A percentile compares a stretch with the other conserved stretches of the same genome.
These are phyloP conservation scores for Pseudogymnoascus sp. DNA, from an alignment of 2,329 filamentous ascomycete genomes.

Conservation along the genomic window DNA sequence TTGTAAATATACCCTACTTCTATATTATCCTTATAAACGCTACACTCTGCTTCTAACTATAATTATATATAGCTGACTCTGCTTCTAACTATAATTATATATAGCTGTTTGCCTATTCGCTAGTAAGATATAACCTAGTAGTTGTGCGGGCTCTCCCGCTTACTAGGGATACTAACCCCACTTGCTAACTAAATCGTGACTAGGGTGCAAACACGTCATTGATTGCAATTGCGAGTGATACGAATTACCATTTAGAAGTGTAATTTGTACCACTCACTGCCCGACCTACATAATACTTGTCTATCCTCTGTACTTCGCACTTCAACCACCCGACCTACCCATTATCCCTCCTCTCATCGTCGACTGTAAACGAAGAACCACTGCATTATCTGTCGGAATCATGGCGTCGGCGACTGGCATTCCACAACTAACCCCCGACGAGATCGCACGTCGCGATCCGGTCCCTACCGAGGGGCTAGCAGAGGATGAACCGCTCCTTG, in stretches of 20 bases:
- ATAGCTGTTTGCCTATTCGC: too few relatives aligned
- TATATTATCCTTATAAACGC: too few relatives aligned
- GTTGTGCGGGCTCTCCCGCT: not conserved
- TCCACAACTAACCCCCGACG: conserved; percentile 43
- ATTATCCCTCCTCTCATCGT: not conserved
- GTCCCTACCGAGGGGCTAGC: conserved; percentile 28
- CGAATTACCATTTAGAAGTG: not conserved
- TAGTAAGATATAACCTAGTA: too few relatives aligned
- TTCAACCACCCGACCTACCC: not conserved
- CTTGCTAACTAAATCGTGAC: not conserved
- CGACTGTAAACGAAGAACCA: conserved; percentile 16
- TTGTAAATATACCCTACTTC: too few relatives aligned
- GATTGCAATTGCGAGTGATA: not conserved
- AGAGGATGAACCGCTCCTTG: conserved; percentile 65
- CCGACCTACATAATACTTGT: not conserved
- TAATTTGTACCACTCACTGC: not conserved
- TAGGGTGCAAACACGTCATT: not conserved
- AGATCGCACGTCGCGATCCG: conserved; percentile 22
- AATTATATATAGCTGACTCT: too few relatives aligned
- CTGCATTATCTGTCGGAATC: not conserved
- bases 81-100: too few relatives aligned
- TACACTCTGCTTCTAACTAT: too few relatives aligned
- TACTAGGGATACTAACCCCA: not conserved
- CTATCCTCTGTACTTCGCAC: not conserved
- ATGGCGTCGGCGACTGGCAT: conserved; percentile 67